Evolutionary conservation across 371 early-diverging fungal genomes (phyloP).

Genomic region (Syncephalastrum sp.): DNA sequence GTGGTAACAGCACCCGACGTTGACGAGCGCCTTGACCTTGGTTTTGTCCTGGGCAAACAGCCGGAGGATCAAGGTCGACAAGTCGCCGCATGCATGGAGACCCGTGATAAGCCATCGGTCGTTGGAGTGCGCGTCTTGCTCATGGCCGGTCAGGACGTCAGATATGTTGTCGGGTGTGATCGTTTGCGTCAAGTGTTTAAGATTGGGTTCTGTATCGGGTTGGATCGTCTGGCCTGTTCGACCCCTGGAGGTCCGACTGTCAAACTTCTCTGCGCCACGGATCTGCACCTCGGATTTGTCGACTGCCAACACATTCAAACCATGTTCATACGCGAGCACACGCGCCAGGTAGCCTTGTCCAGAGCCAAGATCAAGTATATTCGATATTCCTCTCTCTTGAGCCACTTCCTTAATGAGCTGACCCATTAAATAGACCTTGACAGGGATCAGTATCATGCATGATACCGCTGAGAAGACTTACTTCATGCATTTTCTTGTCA

Average conservation of each 20-base stretch:
- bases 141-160: conserved; percentile 26
- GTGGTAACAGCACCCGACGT: conserved; percentile 91
- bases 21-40: conserved; percentile 64
- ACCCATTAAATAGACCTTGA: conserved; percentile 56
- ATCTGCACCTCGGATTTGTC: conserved; percentile 79
- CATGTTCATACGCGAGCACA: conserved; percentile 67
- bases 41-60: conserved; percentile 63
- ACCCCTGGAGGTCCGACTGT: conserved; percentile 49
- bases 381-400: conserved; percentile 29
- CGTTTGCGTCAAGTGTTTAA: conserved; percentile 55
- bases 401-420: conserved; percentile 54
- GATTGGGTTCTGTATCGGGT: neutral
- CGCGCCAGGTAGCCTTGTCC: conserved; percentile 80
- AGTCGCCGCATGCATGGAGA: conserved; percentile 86
- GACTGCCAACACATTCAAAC: conserved; percentile 74
- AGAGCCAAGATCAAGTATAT: conserved; percentile 70
- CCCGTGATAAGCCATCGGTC: conserved; percentile 77
- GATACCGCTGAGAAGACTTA: neutral
- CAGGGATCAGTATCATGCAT: neutral
- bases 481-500: conserved; percentile 26
- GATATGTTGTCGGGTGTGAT: conserved; percentile 53
- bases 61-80: conserved; percentile 71
- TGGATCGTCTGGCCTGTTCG: conserved; percentile 10
- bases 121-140: neutral
- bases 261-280: conserved; percentile 72